Base-by-base conservation (phyloP, 2,329 filamentous ascomycete genomes). In the Colletotrichum graminicola region DNA sequence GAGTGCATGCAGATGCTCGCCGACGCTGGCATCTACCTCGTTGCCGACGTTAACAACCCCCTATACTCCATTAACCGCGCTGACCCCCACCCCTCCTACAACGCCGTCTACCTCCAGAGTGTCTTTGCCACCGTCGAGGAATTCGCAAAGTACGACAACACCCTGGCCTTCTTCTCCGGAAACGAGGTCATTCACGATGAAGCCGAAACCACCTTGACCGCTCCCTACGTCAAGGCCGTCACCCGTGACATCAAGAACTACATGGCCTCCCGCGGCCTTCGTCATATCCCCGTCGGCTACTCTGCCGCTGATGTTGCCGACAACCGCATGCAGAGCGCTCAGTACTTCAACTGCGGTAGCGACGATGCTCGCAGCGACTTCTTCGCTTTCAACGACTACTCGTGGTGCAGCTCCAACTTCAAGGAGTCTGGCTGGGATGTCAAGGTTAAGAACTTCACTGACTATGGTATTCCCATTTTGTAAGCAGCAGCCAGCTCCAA, bases 271-370 rank as follows among this genome's bases (percentile, higher is more conserved):
- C 89, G 88, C 43, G 85, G 86, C 55, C 88, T 92, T 76, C 89
- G 92, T 76, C 79, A 85, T 66, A 85, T 94, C 56, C 92, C 92
- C n/a, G 91, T 94, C 66, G 92, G 92, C 45, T 94, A 94, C 83
- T 90, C 88, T 21, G 88, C 88, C 49, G 95, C 94, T 72, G 94
- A 97, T 83, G 93, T 97, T 67, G 87, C 93, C 72, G 87, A 90
- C 78, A 97, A 97, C 86, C 93, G 94, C 77, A 90, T 92, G 84
- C 90, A 97, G 84, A 94, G 94, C 80, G 94, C 95, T 59, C 79
- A 91, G 65, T 98, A 97, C 88, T 94, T 98, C 91, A 97, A 97
- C 89, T 98, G 95, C 79, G 95, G 95, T 73, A 85, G 89, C 66
- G 93, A 95, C 60, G 92, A 95, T 74, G 90, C 92, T 84, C 92